phyloP scores from a whole-genome alignment of 805 yeast species.

The Pichia pseudocactophila region DNA sequence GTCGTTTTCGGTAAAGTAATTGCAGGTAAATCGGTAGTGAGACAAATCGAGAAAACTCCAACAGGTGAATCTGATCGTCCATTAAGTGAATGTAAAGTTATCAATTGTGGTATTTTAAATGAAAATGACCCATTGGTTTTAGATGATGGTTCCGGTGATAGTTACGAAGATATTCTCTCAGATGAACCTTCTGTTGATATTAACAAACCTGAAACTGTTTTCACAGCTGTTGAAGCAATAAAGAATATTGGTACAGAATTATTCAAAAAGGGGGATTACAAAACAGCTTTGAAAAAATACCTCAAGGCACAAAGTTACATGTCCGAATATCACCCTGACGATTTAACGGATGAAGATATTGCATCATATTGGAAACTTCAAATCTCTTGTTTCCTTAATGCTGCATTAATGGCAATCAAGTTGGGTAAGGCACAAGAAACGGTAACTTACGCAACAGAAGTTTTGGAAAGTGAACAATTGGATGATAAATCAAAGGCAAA shows the following conservation, averaged over 20 bases:
- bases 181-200: constrained; percentile 64
- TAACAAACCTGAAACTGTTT: constrained; percentile 53
- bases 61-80: constrained; percentile 71
- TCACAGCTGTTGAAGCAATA: constrained; percentile 52
- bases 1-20: constrained; percentile 92
- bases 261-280: constrained; percentile 55
- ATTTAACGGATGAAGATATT: constrained; percentile 46
- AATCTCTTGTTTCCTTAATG: constrained; percentile 58
- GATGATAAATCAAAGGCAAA: constrained; percentile 69
- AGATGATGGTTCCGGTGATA: constrained; percentile 80
- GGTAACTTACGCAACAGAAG: constrained; percentile 54
- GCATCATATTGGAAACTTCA: constrained; percentile 44
- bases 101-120: constrained; percentile 71
- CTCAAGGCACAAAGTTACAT: constrained; percentile 62
- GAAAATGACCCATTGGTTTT: constrained; percentile 40
- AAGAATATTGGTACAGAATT: constrained; percentile 73
- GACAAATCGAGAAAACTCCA: constrained; percentile 63
- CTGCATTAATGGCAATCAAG: constrained; percentile 67
- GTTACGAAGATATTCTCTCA: constrained; percentile 63
- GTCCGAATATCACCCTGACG: constrained; percentile 67
- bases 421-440: constrained; percentile 45
- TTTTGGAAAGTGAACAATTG: constrained; percentile 48
- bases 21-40: constrained; percentile 70
- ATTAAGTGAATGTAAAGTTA: constrained; percentile 54
- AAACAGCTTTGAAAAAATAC: constrained; percentile 58